Conservation (phyloP, 163 green algal genomes). For the Prototheca cutis region DNA sequence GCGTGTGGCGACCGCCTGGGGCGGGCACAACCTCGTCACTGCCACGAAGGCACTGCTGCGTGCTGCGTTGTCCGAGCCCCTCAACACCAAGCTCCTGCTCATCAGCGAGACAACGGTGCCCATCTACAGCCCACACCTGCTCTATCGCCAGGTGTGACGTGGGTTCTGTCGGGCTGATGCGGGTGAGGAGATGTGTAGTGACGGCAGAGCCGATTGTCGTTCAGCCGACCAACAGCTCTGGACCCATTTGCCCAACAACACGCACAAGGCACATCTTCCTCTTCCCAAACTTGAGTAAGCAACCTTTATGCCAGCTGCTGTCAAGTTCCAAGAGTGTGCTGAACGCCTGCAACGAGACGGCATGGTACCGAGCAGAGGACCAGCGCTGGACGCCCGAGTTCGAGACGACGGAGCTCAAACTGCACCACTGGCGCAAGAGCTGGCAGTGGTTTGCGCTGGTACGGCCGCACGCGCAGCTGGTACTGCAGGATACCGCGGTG, state of each 20-base stretch:
- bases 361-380: slow-evolving; percentile 7
- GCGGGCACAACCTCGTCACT: slow-evolving; percentile 28
- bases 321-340: slow-evolving; percentile 20
- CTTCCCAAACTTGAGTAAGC: not conserved
- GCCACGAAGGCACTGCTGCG: slow-evolving; percentile 24
- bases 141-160: slow-evolving; percentile 19
- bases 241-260: too few species aligned
- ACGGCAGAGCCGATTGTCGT: too few species aligned
- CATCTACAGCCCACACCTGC: slow-evolving; percentile 23
- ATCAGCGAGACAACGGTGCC: slow-evolving; percentile 37
- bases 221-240: too few species aligned
- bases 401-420: not conserved
- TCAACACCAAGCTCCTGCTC: slow-evolving; percentile 37
- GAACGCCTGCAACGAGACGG: slow-evolving; percentile 28
- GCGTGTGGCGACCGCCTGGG: slow-evolving; percentile 28
- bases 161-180: too few species aligned
- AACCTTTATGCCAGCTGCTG: slow-evolving; percentile 29
- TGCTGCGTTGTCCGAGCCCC: slow-evolving; percentile 27
- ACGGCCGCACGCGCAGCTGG: slow-evolving; percentile 43
- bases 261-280: not conserved
- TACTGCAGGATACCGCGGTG: slow-evolving; percentile 32
- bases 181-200: too few species aligned
- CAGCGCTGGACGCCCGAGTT: slow-evolving; percentile 8
- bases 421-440: slow-evolving; percentile 45
- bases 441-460: slow-evolving; percentile 52